Evolutionary conservation across 371 early-diverging fungal species (phyloP), one percentile per base, ranked within the genome.

Genomic region (Haplosporangium sp.): DNA sequence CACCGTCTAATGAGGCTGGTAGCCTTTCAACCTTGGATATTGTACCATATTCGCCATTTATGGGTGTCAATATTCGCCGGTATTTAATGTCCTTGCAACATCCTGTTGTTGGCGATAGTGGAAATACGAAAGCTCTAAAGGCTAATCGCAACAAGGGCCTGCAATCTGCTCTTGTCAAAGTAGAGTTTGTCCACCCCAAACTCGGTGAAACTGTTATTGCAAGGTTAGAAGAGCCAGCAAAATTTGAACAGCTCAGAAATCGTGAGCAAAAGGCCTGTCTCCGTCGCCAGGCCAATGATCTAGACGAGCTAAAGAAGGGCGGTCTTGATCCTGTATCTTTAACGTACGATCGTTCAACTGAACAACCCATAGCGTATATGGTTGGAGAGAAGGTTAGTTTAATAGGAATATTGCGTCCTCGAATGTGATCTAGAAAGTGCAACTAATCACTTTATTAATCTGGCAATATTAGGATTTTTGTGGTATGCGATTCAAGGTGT

Each of bases 91-190:
- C 86, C 17, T 15, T 42, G 2, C 56, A 75, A 0, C 77, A 89
- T 40, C 93, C 94, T 1, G 87, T 91, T 20, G 87, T 92, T 5
- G 94, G 94, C 19, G 85, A 87, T 56, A 90, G 90, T 13, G 85
- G 76, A 19, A 86, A 86, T 56, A 86, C 93, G 1, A 83, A 79
- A 20, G 84, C 85, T 1, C 83, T 93, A 34, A 84, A 86, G 59
- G 83, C 89, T 47, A 90, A 90, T 72, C 75, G 85, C 11, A 91
- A 90, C 71, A 93, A 93, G 70, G 94, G 93, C 35, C 77, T 89
- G 2, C 87, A 86, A 60, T 76, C 88, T 47, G 85, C 90, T 0
- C 69, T 92, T 35, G 76, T 84, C 4, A 63, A 71, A 0, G 65
- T 92, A 0, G 65, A 83, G 6, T 83, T 94, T 58, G 65, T 64